Conservation (phyloP, 345 rosid species). For the Populus deltoides region DNA sequence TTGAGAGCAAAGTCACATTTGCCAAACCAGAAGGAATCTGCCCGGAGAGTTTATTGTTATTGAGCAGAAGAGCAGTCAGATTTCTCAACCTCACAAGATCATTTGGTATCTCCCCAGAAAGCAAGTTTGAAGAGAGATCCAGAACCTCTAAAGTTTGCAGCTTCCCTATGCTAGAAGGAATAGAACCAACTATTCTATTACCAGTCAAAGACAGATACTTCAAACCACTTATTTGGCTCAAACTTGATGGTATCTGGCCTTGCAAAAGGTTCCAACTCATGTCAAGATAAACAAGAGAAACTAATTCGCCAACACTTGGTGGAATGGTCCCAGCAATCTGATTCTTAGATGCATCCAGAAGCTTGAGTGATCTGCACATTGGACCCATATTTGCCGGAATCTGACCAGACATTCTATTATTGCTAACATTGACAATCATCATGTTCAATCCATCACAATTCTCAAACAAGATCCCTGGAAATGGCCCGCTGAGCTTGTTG, state of each 20-base stretch:
- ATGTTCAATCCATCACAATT: conserved; percentile 38
- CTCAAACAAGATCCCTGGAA: conserved; percentile 43
- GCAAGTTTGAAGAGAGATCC: conserved; percentile 58
- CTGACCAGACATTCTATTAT: conserved; percentile 48
- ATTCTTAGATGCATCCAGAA: conserved; percentile 52
- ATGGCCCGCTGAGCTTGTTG: conserved; percentile 52
- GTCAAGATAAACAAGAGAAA: conserved; percentile 46
- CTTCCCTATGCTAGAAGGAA: conserved; percentile 47
- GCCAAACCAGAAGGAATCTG: conserved; percentile 54
- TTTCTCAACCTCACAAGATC: conserved; percentile 43
- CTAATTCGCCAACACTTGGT: conserved; percentile 37
- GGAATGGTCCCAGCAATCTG: conserved; percentile 49
- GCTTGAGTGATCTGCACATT: conserved; percentile 45
- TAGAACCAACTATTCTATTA: conserved; percentile 48
- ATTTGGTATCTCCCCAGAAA: conserved; percentile 53
- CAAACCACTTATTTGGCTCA: conserved; percentile 38
- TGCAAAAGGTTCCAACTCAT: conserved; percentile 49
- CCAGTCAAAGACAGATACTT: conserved; percentile 53
- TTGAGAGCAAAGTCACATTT: conserved; percentile 40
- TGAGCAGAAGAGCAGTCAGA: conserved; percentile 51
- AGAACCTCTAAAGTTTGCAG: conserved; percentile 41
- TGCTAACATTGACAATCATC: conserved; percentile 51
- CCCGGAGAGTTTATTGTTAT: conserved; percentile 58
- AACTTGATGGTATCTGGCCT: conserved; percentile 41
- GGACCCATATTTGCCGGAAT: conserved; percentile 41